Evolutionary conservation across 2,329 filamentous ascomycete species (phyloP).

Genomic region (Stagonosporopsis vannaccii): DNA sequence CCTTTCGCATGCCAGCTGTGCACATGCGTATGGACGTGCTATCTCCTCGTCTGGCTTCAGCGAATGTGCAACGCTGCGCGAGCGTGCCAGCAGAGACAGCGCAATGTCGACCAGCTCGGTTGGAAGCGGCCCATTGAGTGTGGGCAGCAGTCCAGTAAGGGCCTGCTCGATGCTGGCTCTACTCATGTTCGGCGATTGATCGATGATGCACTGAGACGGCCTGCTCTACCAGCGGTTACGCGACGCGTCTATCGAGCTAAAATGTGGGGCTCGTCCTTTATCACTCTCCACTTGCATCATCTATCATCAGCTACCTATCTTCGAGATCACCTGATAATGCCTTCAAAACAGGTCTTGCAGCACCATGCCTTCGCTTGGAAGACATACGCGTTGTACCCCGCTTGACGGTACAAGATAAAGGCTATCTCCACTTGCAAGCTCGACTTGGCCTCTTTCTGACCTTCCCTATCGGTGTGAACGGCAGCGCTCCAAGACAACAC

Average conservation of each 20-base stretch:
- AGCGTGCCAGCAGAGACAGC: slow-evolving; percentile 45
- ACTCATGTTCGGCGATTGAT: slow-evolving; percentile 24
- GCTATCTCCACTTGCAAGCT: background rate
- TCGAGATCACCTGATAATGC: background rate
- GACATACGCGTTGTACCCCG: background rate
- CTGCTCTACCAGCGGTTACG: too few species aligned
- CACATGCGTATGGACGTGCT: slow-evolving; percentile 47
- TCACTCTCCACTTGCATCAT: background rate
- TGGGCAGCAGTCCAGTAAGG: slow-evolving; percentile 53
- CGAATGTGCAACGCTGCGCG: slow-evolving; percentile 57
- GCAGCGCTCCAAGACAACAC: slow-evolving; percentile 1
- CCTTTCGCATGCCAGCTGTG: slow-evolving; percentile 80
- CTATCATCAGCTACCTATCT: background rate
- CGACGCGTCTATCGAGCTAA: slow-evolving; percentile 1
- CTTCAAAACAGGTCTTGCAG: background rate
- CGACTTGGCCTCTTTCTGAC: slow-evolving; percentile 9
- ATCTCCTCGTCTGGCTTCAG: slow-evolving; percentile 49
- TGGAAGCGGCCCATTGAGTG: slow-evolving; percentile 43
- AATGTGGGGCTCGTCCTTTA: background rate
- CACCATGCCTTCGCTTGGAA: background rate
- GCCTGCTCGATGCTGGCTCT: slow-evolving; percentile 41
- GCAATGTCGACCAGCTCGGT: slow-evolving; percentile 44
- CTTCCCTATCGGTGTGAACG: slow-evolving; percentile 10
- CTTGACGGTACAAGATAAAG: background rate
- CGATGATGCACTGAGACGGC: background rate